Evolutionary conservation across 2,329 filamentous ascomycete genomes (phyloP).

Genomic region (Cladosporium colombiae): DNA sequence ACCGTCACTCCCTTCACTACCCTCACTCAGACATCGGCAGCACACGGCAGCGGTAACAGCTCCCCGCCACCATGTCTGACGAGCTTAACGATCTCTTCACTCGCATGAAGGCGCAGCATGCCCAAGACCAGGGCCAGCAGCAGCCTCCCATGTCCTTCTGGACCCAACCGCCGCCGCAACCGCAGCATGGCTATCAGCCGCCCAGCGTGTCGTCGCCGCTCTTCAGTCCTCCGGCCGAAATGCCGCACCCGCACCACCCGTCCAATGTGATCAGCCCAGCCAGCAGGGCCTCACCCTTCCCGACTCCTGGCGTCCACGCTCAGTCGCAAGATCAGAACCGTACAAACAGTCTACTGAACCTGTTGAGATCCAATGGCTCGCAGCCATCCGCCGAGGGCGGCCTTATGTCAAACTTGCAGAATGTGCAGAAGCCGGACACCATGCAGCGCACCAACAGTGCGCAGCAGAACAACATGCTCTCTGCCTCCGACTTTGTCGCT

Average conservation of each 20-base stretch:
- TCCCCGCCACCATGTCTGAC: conserved; percentile 20
- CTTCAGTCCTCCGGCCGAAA: conserved; percentile 56
- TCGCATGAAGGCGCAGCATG: conserved; percentile 22
- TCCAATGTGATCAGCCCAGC: conserved; percentile 62
- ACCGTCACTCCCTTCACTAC: conserved; percentile 9
- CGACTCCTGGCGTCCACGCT: conserved; percentile 41
- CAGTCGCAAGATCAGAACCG: conserved; percentile 37
- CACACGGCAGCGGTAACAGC: conserved; percentile 17
- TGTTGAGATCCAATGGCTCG: conserved; percentile 64
- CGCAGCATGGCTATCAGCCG: conserved; percentile 49
- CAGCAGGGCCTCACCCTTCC: conserved; percentile 40
- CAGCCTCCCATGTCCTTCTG: conserved; percentile 27
- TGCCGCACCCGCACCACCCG: conserved; percentile 57
- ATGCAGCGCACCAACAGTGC: conserved; percentile 25
- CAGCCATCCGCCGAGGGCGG: conserved; percentile 35
- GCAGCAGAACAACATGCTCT: conserved; percentile 40
- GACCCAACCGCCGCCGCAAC: conserved; percentile 24
- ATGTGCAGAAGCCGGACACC: conserved; percentile 29
- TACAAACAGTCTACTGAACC: conserved; percentile 58
- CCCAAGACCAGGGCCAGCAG: conserved; percentile 21
- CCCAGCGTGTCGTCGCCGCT: conserved; percentile 61
- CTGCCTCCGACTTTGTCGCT: conserved; percentile 59
- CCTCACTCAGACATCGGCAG: conserved; percentile 12
- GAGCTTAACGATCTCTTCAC: conserved; percentile 18
- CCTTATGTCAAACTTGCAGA: conserved; percentile 42